Percentiles rank a stretch among this genome's conserved stretches.
Conservation (phyloP, 805 yeast genomes). For the Naumovozyma baii region DNA sequence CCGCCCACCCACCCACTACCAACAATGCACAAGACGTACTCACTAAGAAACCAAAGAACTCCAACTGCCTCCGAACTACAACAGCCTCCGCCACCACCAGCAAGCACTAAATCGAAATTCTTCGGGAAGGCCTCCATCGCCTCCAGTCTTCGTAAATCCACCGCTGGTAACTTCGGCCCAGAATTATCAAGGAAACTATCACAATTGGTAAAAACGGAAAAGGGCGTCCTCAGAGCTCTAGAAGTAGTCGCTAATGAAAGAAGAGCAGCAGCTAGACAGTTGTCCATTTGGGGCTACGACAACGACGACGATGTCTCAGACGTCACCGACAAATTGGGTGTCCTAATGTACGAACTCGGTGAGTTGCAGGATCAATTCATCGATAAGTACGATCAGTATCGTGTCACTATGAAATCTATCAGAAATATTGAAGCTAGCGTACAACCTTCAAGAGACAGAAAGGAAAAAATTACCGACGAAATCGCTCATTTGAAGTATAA, state of each 20-base stretch:
- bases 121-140: conserved; percentile 49
- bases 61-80: conserved; percentile 76
- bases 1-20: too few species aligned
- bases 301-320: conserved; percentile 96
- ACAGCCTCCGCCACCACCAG: conserved; percentile 73
- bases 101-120: conserved; percentile 62
- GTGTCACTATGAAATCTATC: conserved; percentile 87
- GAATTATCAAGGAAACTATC: conserved; percentile 88
- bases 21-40: conserved; percentile 77
- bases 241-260: conserved; percentile 91
- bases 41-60: conserved; percentile 67
- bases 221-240: conserved; percentile 86
- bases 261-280: conserved; percentile 92
- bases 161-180: conserved; percentile 92
- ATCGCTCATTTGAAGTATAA: conserved; percentile 96
- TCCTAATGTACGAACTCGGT: conserved; percentile 88
- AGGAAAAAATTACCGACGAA: conserved; percentile 94
- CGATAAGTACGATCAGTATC: conserved; percentile 96
- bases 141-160: conserved; percentile 60
- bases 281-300: conserved; percentile 95
- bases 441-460: conserved; percentile 96
- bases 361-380: conserved; percentile 97
- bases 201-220: conserved; percentile 89
- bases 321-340: conserved; percentile 95
- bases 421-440: conserved; percentile 96